phyloP scores from a whole-genome alignment of 2,329 filamentous ascomycete genomes.

The Orbilia ellipsospora region DNA sequence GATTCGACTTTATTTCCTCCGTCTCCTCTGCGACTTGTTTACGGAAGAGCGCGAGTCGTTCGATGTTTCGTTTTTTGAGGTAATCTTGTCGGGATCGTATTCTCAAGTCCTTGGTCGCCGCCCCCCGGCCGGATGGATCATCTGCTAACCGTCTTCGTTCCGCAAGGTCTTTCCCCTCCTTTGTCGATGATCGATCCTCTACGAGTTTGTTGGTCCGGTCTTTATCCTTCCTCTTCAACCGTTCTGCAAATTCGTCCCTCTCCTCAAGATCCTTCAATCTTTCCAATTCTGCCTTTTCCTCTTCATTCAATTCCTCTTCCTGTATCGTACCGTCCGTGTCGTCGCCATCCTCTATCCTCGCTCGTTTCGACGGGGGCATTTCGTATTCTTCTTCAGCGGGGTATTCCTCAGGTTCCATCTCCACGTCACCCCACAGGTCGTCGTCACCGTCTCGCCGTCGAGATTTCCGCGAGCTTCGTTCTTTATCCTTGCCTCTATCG shows the following conservation, averaged over 20 bases:
- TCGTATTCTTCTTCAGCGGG: slow-evolving; percentile 69
- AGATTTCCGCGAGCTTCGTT: slow-evolving; percentile 67
- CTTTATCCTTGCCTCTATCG: slow-evolving; percentile 61
- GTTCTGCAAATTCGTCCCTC: slow-evolving; percentile 81
- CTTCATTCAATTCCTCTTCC: slow-evolving; percentile 70
- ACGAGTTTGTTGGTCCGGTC: slow-evolving; percentile 76
- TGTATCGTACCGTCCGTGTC: slow-evolving; percentile 57
- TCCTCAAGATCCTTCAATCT: slow-evolving; percentile 77
- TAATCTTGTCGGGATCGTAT: slow-evolving; percentile 91
- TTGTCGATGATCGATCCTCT: slow-evolving; percentile 70
- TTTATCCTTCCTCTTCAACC: slow-evolving; percentile 77
- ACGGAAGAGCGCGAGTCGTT: slow-evolving; percentile 84
- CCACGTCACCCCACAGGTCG: slow-evolving; percentile 85
- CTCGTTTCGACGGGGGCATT: slow-evolving; percentile 77
- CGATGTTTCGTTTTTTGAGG: slow-evolving; percentile 88
- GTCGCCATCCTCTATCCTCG: slow-evolving; percentile 72
- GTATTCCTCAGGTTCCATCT: slow-evolving; percentile 66
- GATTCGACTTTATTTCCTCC: slow-evolving; percentile 80
- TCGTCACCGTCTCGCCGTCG: slow-evolving; percentile 70
- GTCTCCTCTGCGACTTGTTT: slow-evolving; percentile 91
- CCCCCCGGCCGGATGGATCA: slow-evolving; percentile 74
- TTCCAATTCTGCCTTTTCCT: slow-evolving; percentile 69
- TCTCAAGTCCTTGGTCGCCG: slow-evolving; percentile 82
- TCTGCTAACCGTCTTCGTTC: slow-evolving; percentile 73
- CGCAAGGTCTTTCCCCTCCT: slow-evolving; percentile 69